Evolutionary conservation across 352 stramenopile genomes (phyloP).

Genomic region (Phytophthora uliginosa): DNA sequence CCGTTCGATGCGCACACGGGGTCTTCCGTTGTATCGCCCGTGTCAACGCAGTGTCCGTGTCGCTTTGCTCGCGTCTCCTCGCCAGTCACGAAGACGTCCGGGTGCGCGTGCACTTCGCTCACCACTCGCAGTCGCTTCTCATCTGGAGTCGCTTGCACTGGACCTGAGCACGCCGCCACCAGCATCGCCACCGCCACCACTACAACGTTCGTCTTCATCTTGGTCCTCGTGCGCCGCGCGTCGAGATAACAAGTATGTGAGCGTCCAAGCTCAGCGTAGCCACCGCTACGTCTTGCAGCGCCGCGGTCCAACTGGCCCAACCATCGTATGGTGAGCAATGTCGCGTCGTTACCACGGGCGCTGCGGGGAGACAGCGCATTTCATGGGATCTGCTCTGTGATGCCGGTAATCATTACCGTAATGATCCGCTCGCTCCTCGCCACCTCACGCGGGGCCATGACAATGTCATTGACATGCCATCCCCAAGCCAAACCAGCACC

Average conservation of each 20-base stretch:
- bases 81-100: conserved; percentile 32
- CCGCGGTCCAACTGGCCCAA: conserved; percentile 22
- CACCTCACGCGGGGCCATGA: not conserved
- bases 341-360: conserved; percentile 26
- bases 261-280: not conserved
- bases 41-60: conserved; percentile 39
- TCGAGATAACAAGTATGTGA: conserved; percentile 19
- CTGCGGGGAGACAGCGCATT: conserved; percentile 24
- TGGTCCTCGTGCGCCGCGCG: conserved; percentile 13
- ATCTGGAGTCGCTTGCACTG: not conserved
- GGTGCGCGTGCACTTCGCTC: conserved; percentile 41
- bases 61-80: conserved; percentile 41
- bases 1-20: conserved; percentile 68
- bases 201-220: conserved; percentile 20
- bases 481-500: not conserved
- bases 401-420: too few species aligned
- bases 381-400: conserved; percentile 34
- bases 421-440: conserved; percentile 5
- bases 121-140: conserved; percentile 39
- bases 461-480: too few species aligned
- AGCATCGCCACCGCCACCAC: conserved; percentile 17
- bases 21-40: conserved; percentile 48
- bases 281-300: conserved; percentile 2
- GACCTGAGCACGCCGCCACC: conserved; percentile 4
- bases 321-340: conserved; percentile 28